Conservation (phyloP, 306 rosid genomes). For the Vigna nakashimae region DNA sequence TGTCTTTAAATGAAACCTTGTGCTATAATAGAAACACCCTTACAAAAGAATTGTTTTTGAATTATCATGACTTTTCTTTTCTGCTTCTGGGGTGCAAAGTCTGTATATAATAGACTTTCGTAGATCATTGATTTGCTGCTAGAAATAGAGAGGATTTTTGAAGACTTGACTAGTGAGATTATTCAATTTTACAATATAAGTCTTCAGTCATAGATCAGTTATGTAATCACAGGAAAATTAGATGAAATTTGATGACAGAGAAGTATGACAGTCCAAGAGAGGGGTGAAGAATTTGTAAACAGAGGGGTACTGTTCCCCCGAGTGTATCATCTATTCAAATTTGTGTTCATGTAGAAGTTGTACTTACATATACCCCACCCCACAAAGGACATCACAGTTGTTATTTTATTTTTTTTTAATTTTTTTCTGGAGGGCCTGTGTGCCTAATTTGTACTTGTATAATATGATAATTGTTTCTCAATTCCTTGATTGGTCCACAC, state of each 20-base stretch:
- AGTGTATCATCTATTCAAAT: slow-evolving; percentile 30
- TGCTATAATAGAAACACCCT: slow-evolving; percentile 15
- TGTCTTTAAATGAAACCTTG: slow-evolving; percentile 16
- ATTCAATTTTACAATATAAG: slow-evolving; percentile 14
- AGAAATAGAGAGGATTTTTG: slow-evolving; percentile 23
- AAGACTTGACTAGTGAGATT: slow-evolving; percentile 25
- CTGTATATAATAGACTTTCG: slow-evolving; percentile 36
- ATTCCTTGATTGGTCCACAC: slow-evolving; percentile 11
- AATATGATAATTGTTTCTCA: slow-evolving; percentile 5
- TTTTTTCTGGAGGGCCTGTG: background rate
- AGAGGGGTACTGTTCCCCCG: slow-evolving; percentile 25
- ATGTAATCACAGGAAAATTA: slow-evolving; percentile 43
- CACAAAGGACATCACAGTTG: background rate
- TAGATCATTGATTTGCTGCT: slow-evolving; percentile 41
- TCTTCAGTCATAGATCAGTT: slow-evolving; percentile 37
- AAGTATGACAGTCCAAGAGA: slow-evolving; percentile 26
- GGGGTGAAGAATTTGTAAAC: slow-evolving; percentile 29
- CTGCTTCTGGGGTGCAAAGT: slow-evolving; percentile 27
- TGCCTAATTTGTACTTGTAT: slow-evolving; percentile 12
- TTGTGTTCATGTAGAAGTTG: slow-evolving; percentile 33
- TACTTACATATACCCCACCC: slow-evolving; percentile 14
- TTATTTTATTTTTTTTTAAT: background rate
- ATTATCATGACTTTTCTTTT: slow-evolving; percentile 32
- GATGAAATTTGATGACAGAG: slow-evolving; percentile 18
- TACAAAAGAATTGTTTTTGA: slow-evolving; percentile 1